Conservation (phyloP, 2,329 filamentous ascomycete species). For the Septoria linicola region DNA sequence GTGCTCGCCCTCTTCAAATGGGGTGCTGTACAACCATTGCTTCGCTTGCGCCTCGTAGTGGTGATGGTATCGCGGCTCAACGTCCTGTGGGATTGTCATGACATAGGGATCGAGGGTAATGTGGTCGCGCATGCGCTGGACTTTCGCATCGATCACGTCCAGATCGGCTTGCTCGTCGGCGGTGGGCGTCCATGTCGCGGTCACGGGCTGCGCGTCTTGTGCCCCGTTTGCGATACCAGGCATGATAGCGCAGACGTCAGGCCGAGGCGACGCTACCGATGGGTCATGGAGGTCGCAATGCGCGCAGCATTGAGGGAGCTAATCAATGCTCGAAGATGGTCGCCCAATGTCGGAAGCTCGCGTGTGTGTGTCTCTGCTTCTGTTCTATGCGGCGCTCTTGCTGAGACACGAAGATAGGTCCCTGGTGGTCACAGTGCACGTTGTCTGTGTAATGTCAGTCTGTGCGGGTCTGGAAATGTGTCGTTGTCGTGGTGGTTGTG, state of each 20-base stretch:
- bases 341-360: no score
- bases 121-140: conserved; percentile 45
- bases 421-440: background rate
- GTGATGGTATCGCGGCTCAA: conserved; percentile 44
- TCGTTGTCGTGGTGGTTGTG: background rate
- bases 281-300: conserved; percentile 15
- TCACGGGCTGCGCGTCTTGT: conserved; percentile 13
- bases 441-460: background rate
- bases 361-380: no score
- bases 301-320: conserved; percentile 8
- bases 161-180: conserved; percentile 38
- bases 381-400: no score
- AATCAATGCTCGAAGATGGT: background rate
- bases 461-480: background rate
- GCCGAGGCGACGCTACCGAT: background rate
- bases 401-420: background rate
- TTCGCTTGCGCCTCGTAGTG: conserved; percentile 41
- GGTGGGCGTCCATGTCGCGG: conserved; percentile 24
- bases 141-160: conserved; percentile 41
- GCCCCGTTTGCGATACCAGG: conserved; percentile 20
- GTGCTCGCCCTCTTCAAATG: conserved; percentile 57
- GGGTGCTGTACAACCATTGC: conserved; percentile 48
- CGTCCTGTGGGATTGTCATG: conserved; percentile 48
- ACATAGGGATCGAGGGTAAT: conserved; percentile 49
- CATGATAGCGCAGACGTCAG: conserved; percentile 16